Evolutionary conservation across 352 stramenopile genomes (phyloP), one percentile per base, ranked within the genome.

Genomic region (Peronospora tabacina): DNA sequence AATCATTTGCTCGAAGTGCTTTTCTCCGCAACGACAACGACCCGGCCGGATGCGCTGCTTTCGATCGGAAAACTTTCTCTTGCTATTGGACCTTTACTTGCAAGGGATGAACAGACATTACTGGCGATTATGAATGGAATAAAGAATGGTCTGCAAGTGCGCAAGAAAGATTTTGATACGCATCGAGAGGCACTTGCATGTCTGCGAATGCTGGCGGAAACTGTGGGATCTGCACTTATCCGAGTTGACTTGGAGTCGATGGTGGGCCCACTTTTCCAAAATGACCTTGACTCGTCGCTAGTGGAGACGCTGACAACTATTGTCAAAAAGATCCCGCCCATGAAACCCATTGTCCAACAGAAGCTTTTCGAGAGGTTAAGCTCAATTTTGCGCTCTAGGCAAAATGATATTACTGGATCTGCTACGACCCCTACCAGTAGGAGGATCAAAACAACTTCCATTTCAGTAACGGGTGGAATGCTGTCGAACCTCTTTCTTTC

Each of bases 91-190:
- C 71, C 73, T 1, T 66, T 82, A 13, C 59, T 94, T 26, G 79
- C 75, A 37, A 77, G 82, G 5, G 82, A 94, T 26, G 81, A 91
- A 42, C 73, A 87, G 22, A 75, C 78, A 42, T 72, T 94, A 35
- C 68, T 77, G 15, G 80, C 74, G 1, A 88, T 94, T 55, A 89
- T 90, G 75, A 90, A 79, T 41, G 82, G 81, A 35, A 90, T 94
- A 56, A 91, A 91, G 58, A 72, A 83, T 16, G 83, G 81, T 20
- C 59, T 94, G 15, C 77, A 94, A 49, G 77, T 89, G 43, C 70
- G 76, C 39, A 94, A 87, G 65, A 85, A 84, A 38, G 83, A 90
- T 46, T 79, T 72, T 32, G 83, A 94, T 40, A 90, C 79, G 11
- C 81, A 94, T 67, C 80, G 82, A 33, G 83, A 94, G 36, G 83